phyloP scores from a whole-genome alignment of 768 basidiomycete species.

The Rhizopogon vinicolor region DNA sequence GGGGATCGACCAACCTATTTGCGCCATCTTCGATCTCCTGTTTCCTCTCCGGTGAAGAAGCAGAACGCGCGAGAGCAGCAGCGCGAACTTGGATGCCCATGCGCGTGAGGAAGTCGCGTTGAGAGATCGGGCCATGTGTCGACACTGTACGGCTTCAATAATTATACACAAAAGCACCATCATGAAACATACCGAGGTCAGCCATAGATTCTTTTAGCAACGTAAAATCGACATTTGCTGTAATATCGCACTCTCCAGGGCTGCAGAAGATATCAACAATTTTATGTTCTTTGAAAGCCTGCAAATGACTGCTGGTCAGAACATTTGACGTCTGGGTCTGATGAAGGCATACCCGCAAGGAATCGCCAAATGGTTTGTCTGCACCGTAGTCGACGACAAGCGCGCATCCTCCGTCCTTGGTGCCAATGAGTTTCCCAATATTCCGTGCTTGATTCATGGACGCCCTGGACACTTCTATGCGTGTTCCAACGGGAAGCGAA shows the following conservation, averaged over 20 bases:
- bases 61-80: conserved; percentile 43
- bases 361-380: conserved; percentile 60
- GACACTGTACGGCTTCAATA: conserved; percentile 25
- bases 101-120: conserved; percentile 69
- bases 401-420: conserved; percentile 46
- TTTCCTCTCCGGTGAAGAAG: conserved; percentile 44
- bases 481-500: conserved; percentile 59
- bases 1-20: conserved; percentile 66
- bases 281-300: conserved; percentile 90
- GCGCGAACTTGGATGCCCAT: conserved; percentile 75
- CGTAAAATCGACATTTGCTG: conserved; percentile 95
- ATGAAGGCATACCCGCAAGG: conserved; percentile 68
- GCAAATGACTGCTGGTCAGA: background rate
- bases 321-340: background rate
- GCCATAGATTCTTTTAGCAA: conserved; percentile 76
- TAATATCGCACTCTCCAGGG: conserved; percentile 89
- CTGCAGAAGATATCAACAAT: conserved; percentile 79
- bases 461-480: conserved; percentile 77
- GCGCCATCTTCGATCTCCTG: conserved; percentile 56
- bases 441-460: conserved; percentile 64
- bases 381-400: conserved; percentile 90
- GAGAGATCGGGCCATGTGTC: conserved; percentile 66
- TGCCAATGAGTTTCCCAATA: conserved; percentile 58
- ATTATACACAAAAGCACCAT: conserved; percentile 1
- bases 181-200: conserved; percentile 48